These are phyloP conservation scores for Fusarium pseudoanthophilum DNA, from an alignment of 2,329 filamentous ascomycete species.

Conservation along the genomic window DNA sequence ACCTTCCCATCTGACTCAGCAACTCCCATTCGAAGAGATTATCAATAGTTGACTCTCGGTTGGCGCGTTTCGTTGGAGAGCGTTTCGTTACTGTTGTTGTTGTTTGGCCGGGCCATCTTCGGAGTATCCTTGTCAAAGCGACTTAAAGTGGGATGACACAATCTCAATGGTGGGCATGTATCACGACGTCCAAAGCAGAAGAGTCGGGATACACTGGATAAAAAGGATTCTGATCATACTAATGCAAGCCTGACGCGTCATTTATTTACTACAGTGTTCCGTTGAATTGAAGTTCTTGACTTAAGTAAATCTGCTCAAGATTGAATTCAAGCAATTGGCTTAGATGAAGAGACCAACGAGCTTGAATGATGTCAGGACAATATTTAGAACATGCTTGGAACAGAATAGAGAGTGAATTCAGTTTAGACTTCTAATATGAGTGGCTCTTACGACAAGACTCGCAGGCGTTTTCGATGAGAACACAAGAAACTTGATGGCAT, in stretches of 20 bases:
- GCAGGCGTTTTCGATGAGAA: background rate
- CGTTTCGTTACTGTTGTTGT: slow-evolving; percentile 3
- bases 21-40: background rate
- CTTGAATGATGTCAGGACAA: background rate
- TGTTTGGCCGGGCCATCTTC: slow-evolving; percentile 28
- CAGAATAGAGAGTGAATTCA: background rate
- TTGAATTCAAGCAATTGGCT: background rate
- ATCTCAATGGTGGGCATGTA: slow-evolving; percentile 10
- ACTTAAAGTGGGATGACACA: slow-evolving; percentile 21
- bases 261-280: background rate
- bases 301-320: too few species aligned
- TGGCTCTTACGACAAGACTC: background rate
- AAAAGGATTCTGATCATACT: background rate
- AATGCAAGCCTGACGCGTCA: too few species aligned
- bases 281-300: background rate
- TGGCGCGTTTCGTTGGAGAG: background rate
- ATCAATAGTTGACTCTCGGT: background rate
- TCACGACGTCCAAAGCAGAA: slow-evolving; percentile 4
- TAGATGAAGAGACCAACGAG: background rate
- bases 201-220: background rate
- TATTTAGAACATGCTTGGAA: background rate
- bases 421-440: background rate
- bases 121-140: slow-evolving; percentile 7
- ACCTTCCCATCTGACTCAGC: background rate
- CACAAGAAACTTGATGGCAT: background rate